A percentile compares a stretch with the other conserved stretches of the same genome.
Conservation (phyloP, 495 filamentous ascomycete species). For the Annulohypoxylon bovei region DNA sequence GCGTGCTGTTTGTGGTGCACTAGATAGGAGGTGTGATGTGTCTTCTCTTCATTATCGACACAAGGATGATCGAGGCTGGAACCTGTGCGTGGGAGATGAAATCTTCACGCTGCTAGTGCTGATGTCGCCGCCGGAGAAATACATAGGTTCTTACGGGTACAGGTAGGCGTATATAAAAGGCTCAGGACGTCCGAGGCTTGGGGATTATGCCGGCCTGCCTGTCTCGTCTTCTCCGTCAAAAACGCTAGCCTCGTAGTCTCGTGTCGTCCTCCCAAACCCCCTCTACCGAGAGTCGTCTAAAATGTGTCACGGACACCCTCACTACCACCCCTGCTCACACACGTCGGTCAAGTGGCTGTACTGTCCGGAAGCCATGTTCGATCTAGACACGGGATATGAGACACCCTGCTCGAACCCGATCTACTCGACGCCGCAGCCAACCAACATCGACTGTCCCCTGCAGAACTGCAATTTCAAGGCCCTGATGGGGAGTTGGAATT, state of each 20-base stretch:
- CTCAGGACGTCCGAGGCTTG: constrained; percentile 24
- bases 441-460: constrained; percentile 51
- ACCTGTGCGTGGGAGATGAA: constrained; percentile 34
- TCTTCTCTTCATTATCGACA: constrained; percentile 33
- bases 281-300: constrained; percentile 14
- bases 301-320: constrained; percentile 59
- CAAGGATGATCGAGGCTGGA: constrained; percentile 45
- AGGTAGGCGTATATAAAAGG: constrained; percentile 35
- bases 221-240: constrained; percentile 15
- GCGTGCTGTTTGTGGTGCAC: constrained; percentile 27
- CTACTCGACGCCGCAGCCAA: constrained; percentile 51
- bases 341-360: constrained; percentile 57
- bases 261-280: neutral
- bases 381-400: constrained; percentile 54
- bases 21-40: constrained; percentile 16
- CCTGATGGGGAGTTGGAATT: constrained; percentile 53
- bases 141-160: constrained; percentile 22
- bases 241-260: constrained; percentile 16
- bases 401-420: constrained; percentile 53
- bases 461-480: constrained; percentile 54
- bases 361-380: constrained; percentile 54
- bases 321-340: constrained; percentile 54
- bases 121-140: constrained; percentile 37
- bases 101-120: constrained; percentile 8
- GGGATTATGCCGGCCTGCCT: neutral